Percentiles rank a stretch among this genome's conserved stretches.
phyloP scores from a whole-genome alignment of 2,329 filamentous ascomycete genomes.

The Aureobasidium vineae region DNA sequence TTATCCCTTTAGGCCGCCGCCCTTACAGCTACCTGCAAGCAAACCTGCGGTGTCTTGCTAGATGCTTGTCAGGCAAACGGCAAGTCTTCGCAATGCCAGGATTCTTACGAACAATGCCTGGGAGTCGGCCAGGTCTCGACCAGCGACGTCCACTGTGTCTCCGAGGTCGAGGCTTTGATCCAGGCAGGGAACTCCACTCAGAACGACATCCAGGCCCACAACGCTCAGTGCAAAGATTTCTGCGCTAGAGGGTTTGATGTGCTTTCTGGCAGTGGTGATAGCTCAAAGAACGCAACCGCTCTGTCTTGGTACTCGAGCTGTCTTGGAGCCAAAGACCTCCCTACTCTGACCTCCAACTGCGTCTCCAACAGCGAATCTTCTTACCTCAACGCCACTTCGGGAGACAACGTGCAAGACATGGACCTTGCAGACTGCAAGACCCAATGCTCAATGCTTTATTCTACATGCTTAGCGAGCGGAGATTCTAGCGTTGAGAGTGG shows the following conservation, averaged over 20 bases:
- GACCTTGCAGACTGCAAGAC: neutral
- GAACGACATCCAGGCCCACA: neutral
- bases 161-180: neutral
- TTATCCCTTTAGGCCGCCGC: too few relatives aligned
- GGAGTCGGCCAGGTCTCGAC: too few relatives aligned
- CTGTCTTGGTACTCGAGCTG: neutral
- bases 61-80: neutral
- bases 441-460: neutral
- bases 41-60: slow-evolving; percentile 4
- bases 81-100: neutral
- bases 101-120: neutral
- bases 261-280: neutral
- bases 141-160: neutral
- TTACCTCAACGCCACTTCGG: neutral
- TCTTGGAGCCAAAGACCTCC: neutral
- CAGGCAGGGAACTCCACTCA: neutral
- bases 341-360: neutral
- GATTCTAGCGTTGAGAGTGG: neutral
- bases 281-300: neutral
- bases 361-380: neutral
- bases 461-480: neutral
- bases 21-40: neutral
- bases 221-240: slow-evolving; percentile 16
- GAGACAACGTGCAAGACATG: neutral
- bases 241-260: neutral